Percentiles rank a stretch among this genome's conserved stretches.
Evolutionary conservation across 164 flowering plant species (phyloP).

Genomic region (Brasenia schreberi): DNA sequence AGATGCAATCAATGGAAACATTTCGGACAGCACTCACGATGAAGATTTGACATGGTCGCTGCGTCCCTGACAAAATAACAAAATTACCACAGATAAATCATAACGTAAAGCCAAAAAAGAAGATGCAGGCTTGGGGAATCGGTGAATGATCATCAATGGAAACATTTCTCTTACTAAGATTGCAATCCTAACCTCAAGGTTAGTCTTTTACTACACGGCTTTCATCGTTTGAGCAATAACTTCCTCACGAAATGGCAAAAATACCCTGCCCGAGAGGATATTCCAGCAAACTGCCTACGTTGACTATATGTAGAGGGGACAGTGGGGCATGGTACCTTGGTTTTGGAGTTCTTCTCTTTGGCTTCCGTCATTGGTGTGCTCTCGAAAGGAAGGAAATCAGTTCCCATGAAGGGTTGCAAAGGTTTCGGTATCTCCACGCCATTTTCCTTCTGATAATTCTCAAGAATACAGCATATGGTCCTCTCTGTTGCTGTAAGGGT

Average conservation of each 20-base stretch:
- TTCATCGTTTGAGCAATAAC: not conserved
- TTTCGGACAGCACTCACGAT: not conserved
- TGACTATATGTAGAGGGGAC: not conserved
- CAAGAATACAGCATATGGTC: slow-evolving; percentile 87
- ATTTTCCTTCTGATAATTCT: slow-evolving; percentile 81
- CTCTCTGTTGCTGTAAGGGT: slow-evolving; percentile 95
- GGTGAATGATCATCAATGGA: not conserved
- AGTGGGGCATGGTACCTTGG: slow-evolving; percentile 12
- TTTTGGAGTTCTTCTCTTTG: slow-evolving; percentile 66
- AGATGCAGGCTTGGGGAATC: not conserved
- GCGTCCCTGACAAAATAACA: not conserved
- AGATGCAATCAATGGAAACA: too few relatives aligned
- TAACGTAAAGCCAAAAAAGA: not conserved
- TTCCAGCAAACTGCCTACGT: not conserved
- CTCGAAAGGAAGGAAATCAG: slow-evolving; percentile 62
- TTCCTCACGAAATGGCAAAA: not conserved
- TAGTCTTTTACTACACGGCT: not conserved
- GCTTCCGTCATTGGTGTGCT: slow-evolving; percentile 26
- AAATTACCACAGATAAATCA: not conserved
- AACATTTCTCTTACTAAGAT: not conserved
- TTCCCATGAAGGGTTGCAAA: slow-evolving; percentile 57
- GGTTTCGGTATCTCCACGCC: slow-evolving; percentile 71
- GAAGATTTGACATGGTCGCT: not conserved
- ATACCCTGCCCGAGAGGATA: not conserved
- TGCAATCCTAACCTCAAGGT: not conserved